phyloP scores from a whole-genome alignment of 352 stramenopile species.

The Peronospora destructor region DNA sequence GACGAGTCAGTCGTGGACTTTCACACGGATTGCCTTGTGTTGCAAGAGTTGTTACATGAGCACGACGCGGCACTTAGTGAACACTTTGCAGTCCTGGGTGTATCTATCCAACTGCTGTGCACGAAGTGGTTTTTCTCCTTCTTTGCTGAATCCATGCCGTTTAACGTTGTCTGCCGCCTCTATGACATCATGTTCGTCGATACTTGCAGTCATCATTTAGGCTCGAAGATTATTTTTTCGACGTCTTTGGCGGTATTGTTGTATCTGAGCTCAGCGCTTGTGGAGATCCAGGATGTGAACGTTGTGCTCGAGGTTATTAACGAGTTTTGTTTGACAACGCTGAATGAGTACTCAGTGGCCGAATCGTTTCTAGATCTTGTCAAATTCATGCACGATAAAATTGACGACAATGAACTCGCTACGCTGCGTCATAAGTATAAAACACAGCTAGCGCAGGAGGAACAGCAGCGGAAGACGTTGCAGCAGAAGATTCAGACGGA shows the following conservation, averaged over 20 bases:
- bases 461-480: conserved; percentile 47
- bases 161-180: conserved; percentile 66
- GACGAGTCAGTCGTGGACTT: conserved; percentile 75
- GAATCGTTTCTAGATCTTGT: conserved; percentile 72
- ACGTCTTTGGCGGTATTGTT: conserved; percentile 67
- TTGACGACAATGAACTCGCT: conserved; percentile 52
- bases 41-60: conserved; percentile 59
- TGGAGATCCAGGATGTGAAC: conserved; percentile 68
- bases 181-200: conserved; percentile 75
- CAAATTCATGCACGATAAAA: conserved; percentile 58
- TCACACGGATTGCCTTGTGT: conserved; percentile 73
- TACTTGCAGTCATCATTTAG: conserved; percentile 46
- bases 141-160: conserved; percentile 77
- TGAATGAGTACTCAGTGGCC: conserved; percentile 61
- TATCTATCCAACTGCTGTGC: conserved; percentile 70
- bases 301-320: conserved; percentile 70
- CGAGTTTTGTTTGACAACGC: conserved; percentile 71
- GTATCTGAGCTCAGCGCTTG: conserved; percentile 60
- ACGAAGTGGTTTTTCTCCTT: conserved; percentile 86
- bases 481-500: conserved; percentile 42
- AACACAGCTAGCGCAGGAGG: conserved; percentile 50
- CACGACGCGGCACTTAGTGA: conserved; percentile 47
- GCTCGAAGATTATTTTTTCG: conserved; percentile 65
- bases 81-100: conserved; percentile 48
- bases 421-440: conserved; percentile 48